A percentile compares a stretch with the other conserved stretches of the same genome.
phyloP scores from a whole-genome alignment of 2,329 filamentous ascomycete genomes.

The Phialocephala subalpina region DNA sequence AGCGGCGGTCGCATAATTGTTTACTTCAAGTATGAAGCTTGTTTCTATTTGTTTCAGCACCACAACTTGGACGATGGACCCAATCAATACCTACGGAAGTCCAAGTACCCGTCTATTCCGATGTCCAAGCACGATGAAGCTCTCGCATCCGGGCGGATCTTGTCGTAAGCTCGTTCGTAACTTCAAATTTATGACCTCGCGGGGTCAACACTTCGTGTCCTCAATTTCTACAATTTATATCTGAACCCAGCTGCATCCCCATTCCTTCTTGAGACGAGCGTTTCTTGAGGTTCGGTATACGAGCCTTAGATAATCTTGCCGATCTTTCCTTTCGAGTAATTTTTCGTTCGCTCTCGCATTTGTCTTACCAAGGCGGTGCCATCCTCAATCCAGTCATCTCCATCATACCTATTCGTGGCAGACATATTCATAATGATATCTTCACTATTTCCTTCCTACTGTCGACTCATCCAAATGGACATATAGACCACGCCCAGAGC shows the following conservation, averaged over 20 bases:
- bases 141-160: neutral
- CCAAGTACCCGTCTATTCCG: neutral
- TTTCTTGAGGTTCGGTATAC: neutral
- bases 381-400: neutral
- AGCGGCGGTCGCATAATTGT: neutral
- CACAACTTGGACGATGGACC: neutral
- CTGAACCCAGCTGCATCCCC: neutral
- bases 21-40: neutral
- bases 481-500: neutral
- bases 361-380: neutral
- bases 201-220: neutral
- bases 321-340: neutral
- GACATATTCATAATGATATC: neutral
- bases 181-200: neutral
- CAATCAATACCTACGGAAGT: neutral
- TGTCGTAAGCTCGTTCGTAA: slow-evolving; percentile 3
- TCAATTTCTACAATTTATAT: neutral
- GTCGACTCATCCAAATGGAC: neutral
- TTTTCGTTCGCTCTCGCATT: neutral
- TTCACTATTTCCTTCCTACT: neutral
- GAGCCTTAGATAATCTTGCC: neutral
- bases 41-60: slow-evolving; percentile 4
- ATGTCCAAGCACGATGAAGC: neutral
- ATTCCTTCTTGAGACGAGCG: neutral
- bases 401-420: neutral